These are phyloP conservation scores for Laetiporus sulphureus DNA, from an alignment of 1,284 basidiomycete genomes.

Conservation along the genomic window DNA sequence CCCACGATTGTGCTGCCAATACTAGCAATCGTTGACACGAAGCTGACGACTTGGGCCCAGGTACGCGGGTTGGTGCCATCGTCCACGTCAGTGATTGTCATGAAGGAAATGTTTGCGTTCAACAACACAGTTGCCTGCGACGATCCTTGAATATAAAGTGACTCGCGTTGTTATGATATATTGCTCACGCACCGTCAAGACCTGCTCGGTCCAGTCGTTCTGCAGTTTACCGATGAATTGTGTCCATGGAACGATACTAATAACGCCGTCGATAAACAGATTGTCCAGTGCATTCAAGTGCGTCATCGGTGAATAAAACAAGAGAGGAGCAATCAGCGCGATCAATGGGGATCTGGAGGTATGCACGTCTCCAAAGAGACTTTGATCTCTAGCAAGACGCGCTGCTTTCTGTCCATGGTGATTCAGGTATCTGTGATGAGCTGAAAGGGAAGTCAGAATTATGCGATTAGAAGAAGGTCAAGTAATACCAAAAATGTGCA, in stretches of 20 bases:
- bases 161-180: no score
- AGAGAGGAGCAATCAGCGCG: constrained; percentile 25
- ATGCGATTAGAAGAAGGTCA: background rate
- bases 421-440: constrained; percentile 39
- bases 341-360: constrained; percentile 27
- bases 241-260: constrained; percentile 32
- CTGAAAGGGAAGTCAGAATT: no score
- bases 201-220: constrained; percentile 43
- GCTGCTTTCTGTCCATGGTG: constrained; percentile 46
- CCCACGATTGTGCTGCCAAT: constrained; percentile 41
- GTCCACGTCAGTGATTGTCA: constrained; percentile 38
- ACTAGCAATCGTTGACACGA: constrained; percentile 38
- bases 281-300: constrained; percentile 34
- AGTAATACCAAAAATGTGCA: constrained; percentile 38
- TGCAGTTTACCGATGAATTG: constrained; percentile 36
- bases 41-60: constrained; percentile 37
- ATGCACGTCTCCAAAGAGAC: constrained; percentile 28
- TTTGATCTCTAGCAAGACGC: constrained; percentile 40
- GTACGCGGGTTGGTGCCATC: constrained; percentile 16
- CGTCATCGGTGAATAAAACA: constrained; percentile 38
- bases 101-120: constrained; percentile 37
- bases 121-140: constrained; percentile 36
- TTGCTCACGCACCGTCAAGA: constrained; percentile 39
- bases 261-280: constrained; percentile 37
- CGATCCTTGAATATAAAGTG: no score